Percentiles rank a stretch among this genome's conserved stretches.
These are phyloP conservation scores for Secale cereale DNA, from an alignment of 176 grass and related monocot genomes.

Conservation along the genomic window DNA sequence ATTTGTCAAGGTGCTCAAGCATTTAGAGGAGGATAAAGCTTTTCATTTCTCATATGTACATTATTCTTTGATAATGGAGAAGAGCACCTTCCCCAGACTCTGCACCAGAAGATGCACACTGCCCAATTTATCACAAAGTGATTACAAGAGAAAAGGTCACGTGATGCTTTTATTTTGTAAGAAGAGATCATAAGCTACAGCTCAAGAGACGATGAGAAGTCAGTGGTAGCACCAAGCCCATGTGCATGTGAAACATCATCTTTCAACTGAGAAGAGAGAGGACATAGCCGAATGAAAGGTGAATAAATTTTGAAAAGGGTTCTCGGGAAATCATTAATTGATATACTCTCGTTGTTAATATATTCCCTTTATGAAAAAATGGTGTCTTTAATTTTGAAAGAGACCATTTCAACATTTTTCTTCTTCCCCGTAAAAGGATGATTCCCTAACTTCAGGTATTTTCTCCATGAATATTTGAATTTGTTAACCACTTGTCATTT, in stretches of 20 bases:
- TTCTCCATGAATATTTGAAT: too few species aligned
- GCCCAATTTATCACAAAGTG: too few species aligned
- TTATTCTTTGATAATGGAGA: neutral
- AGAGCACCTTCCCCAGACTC: neutral
- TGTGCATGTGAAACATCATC: neutral
- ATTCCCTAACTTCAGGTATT: neutral
- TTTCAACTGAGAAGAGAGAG: neutral
- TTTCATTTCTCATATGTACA: slow-evolving; percentile 20
- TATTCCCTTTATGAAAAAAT: too few species aligned
- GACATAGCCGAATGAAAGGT: neutral
- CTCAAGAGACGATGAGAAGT: too few species aligned
- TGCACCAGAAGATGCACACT: neutral
- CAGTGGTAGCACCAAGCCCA: too few species aligned
- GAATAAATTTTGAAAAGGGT: neutral
- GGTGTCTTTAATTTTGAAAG: neutral
- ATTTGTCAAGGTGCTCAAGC: neutral
- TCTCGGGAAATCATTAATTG: neutral
- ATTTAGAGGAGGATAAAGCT: neutral
- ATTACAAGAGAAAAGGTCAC: too few species aligned
- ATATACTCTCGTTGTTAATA: too few species aligned
- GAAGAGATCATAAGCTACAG: too few species aligned
- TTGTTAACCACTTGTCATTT: too few species aligned
- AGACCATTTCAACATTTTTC: neutral
- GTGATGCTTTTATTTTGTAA: too few species aligned
- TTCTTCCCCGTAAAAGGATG: neutral